Evolutionary conservation across 1,139 yeast genomes (phyloP).

Genomic region (Zygoascus sp.): DNA sequence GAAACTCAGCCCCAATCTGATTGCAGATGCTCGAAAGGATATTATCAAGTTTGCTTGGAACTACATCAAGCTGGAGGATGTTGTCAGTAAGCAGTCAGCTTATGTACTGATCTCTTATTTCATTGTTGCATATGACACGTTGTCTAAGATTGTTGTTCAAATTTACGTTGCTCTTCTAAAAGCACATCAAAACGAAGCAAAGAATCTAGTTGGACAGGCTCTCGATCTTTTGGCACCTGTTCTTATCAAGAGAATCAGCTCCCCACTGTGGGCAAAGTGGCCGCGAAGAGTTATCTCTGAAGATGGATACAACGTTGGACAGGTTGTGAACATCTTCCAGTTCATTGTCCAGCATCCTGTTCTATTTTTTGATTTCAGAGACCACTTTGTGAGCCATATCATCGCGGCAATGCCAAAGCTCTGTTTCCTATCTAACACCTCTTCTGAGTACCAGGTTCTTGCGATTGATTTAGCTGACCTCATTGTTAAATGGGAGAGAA

Average conservation of each 20-base stretch:
- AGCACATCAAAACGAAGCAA: conserved; percentile 82
- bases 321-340: conserved; percentile 83
- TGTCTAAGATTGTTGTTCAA: conserved; percentile 82
- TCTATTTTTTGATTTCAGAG: conserved; percentile 79
- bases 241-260: conserved; percentile 62
- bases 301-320: conserved; percentile 78
- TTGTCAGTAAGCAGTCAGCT: conserved; percentile 87
- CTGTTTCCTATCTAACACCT: conserved; percentile 74
- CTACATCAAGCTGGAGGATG: conserved; percentile 83
- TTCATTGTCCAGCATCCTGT: conserved; percentile 85
- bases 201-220: conserved; percentile 80
- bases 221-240: conserved; percentile 87
- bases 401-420: conserved; percentile 94
- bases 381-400: conserved; percentile 81
- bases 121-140: conserved; percentile 84
- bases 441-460: conserved; percentile 73
- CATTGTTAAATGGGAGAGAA: conserved; percentile 76
- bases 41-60: conserved; percentile 94
- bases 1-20: conserved; percentile 58
- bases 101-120: conserved; percentile 85
- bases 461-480: conserved; percentile 89
- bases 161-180: conserved; percentile 85
- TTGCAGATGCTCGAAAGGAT: conserved; percentile 71
- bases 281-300: conserved; percentile 90
- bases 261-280: conserved; percentile 89